Conservation (phyloP, 805 yeast genomes). For the Candida railenensis region DNA sequence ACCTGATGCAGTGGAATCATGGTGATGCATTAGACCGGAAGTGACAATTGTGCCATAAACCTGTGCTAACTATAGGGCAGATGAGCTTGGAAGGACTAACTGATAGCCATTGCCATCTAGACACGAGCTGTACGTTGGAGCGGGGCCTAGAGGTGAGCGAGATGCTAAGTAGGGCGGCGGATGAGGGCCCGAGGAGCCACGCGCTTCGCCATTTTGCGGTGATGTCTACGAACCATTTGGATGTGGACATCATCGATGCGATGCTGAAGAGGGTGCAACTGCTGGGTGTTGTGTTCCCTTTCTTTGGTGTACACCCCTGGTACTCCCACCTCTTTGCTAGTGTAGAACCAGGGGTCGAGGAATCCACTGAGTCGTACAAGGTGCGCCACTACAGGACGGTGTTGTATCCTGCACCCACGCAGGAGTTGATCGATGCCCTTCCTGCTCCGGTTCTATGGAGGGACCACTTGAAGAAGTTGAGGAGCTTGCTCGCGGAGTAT, state of each 20-base stretch:
- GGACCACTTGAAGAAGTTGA: conserved; percentile 22
- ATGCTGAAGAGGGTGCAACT: conserved; percentile 6
- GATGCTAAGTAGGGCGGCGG: conserved; percentile 1
- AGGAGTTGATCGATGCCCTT: conserved; percentile 41
- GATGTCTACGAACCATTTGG: conserved; percentile 41
- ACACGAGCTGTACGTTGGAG: conserved; percentile 14
- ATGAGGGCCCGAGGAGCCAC: too few relatives aligned
- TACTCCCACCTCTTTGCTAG: conserved; percentile 62
- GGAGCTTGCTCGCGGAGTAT: not conserved
- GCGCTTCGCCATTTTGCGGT: conserved; percentile 9
- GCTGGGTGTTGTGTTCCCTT: conserved; percentile 33
- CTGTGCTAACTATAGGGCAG: too few relatives aligned
- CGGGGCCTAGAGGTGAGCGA: conserved; percentile 9
- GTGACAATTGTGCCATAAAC: too few relatives aligned
- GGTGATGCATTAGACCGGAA: too few relatives aligned
- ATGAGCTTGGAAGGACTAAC: not conserved
- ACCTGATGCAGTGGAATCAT: too few relatives aligned
- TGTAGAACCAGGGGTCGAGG: conserved; percentile 10
- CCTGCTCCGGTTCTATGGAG: conserved; percentile 61
- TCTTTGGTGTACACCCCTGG: conserved; percentile 92
- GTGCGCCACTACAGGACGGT: conserved; percentile 56
- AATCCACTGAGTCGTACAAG: conserved; percentile 26
- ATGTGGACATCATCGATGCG: conserved; percentile 24
- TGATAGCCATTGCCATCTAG: conserved; percentile 40
- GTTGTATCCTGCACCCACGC: conserved; percentile 39